Conservation (phyloP, 306 rosid species). For the Morella rubra region DNA sequence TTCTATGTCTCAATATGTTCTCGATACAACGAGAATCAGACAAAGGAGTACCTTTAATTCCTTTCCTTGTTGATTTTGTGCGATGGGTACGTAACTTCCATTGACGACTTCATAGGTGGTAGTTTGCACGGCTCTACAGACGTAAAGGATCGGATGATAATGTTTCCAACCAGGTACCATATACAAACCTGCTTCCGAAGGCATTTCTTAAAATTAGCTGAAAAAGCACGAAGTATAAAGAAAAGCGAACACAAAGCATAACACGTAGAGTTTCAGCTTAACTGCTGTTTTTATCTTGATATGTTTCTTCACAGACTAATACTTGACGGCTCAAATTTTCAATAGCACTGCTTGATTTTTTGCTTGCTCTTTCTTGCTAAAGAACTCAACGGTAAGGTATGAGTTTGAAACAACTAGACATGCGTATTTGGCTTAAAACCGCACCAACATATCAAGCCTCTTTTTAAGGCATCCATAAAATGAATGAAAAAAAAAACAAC, state of each 20-base stretch:
- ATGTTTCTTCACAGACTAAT: not conserved
- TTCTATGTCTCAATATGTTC: not conserved
- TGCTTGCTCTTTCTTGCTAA: not conserved
- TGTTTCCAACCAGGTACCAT: slow-evolving; percentile 36
- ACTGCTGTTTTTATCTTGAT: not conserved
- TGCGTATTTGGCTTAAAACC: not conserved
- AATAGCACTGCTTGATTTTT: not conserved
- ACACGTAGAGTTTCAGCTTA: not conserved
- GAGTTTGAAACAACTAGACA: not conserved
- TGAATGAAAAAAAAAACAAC: not conserved
- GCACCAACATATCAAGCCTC: not conserved
- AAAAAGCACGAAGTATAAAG: not conserved
- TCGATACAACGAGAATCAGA: not conserved
- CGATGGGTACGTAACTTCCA: slow-evolving; percentile 67
- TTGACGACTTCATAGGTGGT: slow-evolving; percentile 66
- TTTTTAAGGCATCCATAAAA: not conserved
- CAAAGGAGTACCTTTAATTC: slow-evolving; percentile 41
- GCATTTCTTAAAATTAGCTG: not conserved
- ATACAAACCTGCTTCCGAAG: slow-evolving; percentile 31
- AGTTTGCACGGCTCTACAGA: slow-evolving; percentile 63
- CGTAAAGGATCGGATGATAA: slow-evolving; percentile 39
- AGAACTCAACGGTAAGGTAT: not conserved
- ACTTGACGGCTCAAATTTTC: not conserved
- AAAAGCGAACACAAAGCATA: not conserved
- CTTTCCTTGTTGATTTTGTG: slow-evolving; percentile 37